Evolutionary conservation across 495 filamentous ascomycete genomes (phyloP), one percentile per base, ranked within the genome.

Genomic region (Oleoguttula mirabilis): DNA sequence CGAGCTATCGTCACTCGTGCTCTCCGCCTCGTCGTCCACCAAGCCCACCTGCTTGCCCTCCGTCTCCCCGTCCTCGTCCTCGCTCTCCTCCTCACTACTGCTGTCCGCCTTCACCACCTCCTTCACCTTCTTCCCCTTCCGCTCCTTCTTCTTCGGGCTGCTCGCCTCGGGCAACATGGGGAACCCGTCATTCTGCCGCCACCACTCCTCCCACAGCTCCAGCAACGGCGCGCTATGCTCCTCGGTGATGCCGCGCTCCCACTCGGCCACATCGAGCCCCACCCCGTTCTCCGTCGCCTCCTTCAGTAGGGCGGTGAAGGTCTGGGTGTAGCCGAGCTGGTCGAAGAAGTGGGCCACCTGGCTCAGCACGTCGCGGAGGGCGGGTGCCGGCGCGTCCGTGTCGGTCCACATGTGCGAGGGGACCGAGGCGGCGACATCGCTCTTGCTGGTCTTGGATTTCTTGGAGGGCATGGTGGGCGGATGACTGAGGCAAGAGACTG

Each of bases 311-410:
- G 42, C 36, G 25, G 4, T 19, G 38, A 45, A 34, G 2, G 36
- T 24, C 19, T 51, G 22, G 23, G 32, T 31, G 22, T 36, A 46
- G 28, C 43, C 43, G 6, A 46, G 14, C n/a, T 41, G 21, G 5
- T 41, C 23, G 20, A 51, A 30, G 21, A 47, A 46, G 21, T 41
- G 41, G 10, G 16, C 48, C 3, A 47, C 15, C 28, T 51, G 48
- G 15, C 22, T 35, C 10, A 51, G 43, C 1, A 51, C 31, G 25
- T 41, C 36, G 21, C 31, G 25, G 10, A 33, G 19, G 15, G 6
- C 15, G 8, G 47, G 47, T 10, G 28, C 33, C 3, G 30, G 21
- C 7, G 15, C 4, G 21, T 20, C 21, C 6, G 14, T 20, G 36
- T 25, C 22, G 15, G 36, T 12, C 36, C 36, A 39, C 16, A 39